phyloP scores from a whole-genome alignment of 495 filamentous ascomycete genomes.

The Penicillium atrosanguineum region DNA sequence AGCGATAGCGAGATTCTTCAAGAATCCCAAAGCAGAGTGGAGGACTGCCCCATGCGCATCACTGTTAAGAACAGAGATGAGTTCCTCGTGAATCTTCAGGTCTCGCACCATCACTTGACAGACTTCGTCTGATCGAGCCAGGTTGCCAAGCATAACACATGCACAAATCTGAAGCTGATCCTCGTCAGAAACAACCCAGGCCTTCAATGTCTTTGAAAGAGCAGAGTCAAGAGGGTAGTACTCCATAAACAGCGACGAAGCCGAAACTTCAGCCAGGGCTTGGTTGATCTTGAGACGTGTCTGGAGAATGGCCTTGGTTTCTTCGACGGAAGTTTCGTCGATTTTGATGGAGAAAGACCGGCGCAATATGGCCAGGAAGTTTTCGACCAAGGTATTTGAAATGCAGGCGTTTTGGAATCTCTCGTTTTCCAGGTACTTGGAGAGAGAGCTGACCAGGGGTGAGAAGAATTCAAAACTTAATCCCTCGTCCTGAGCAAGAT shows the following conservation, averaged over 20 bases:
- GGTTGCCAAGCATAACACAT: constrained; percentile 73
- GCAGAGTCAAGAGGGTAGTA: constrained; percentile 47
- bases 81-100: constrained; percentile 50
- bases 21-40: constrained; percentile 67
- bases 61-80: constrained; percentile 52
- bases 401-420: constrained; percentile 42
- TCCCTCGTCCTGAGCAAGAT: constrained; percentile 26
- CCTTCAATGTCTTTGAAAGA: constrained; percentile 51
- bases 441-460: constrained; percentile 31
- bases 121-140: constrained; percentile 67
- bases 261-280: constrained; percentile 62
- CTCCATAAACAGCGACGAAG: constrained; percentile 52
- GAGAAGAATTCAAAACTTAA: constrained; percentile 32
- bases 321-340: constrained; percentile 39
- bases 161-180: constrained; percentile 67
- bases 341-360: constrained; percentile 30
- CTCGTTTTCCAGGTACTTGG: constrained; percentile 37
- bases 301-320: constrained; percentile 50
- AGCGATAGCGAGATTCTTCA: constrained; percentile 77
- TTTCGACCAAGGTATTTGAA: constrained; percentile 31
- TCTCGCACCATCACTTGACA: constrained; percentile 56
- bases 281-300: constrained; percentile 55
- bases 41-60: constrained; percentile 51
- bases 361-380: constrained; percentile 30
- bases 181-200: constrained; percentile 50